Evolutionary conservation across 495 filamentous ascomycete species (phyloP).

Genomic region (Podospora pseudopauciseta): DNA sequence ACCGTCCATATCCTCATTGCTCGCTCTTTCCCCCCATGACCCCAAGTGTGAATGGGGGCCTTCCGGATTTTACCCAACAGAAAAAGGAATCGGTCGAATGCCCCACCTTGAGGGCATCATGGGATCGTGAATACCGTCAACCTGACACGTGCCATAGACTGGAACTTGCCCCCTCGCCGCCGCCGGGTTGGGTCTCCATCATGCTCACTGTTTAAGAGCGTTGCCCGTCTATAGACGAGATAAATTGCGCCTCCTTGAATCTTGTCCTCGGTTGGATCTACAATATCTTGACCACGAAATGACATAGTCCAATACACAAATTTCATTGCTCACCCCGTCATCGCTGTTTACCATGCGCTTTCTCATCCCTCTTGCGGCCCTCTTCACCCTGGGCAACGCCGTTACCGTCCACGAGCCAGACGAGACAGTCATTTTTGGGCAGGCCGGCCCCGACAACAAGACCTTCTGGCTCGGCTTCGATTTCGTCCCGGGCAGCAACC

Average conservation of each 20-base stretch:
- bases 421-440: background rate
- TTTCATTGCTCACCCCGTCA: background rate
- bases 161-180: background rate
- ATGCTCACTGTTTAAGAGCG: background rate
- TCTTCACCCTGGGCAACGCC: background rate
- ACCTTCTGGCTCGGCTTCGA: constrained; percentile 18
- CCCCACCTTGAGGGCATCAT: background rate
- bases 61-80: no score
- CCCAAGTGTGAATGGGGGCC: no score
- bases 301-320: no score
- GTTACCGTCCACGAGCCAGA: background rate
- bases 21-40: no score
- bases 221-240: no score
- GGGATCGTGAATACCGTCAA: background rate
- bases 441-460: constrained; percentile 11
- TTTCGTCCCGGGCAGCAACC: background rate
- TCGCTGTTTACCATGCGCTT: background rate
- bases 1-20: no score
- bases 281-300: no score
- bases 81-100: background rate
- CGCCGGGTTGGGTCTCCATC: no score
- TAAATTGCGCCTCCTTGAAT: no score
- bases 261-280: no score
- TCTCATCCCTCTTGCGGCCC: background rate
- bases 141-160: background rate